Percentiles rank a stretch among this genome's conserved stretches.
These are phyloP conservation scores for Viola odorata DNA, from an alignment of 345 rosid genomes.

Conservation along the genomic window DNA sequence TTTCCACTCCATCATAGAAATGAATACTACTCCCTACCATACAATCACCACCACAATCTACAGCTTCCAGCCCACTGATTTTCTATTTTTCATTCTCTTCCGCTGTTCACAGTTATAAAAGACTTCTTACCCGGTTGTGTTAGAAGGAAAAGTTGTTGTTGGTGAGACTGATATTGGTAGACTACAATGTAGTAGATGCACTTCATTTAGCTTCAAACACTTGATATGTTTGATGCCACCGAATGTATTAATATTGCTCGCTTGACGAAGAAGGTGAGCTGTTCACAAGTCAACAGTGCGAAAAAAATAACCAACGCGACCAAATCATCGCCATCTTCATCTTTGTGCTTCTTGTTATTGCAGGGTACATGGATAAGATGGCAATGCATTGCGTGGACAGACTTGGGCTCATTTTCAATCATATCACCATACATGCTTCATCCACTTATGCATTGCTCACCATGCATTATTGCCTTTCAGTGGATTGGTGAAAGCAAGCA, in stretches of 20 bases:
- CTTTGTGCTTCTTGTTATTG: slow-evolving; percentile 3
- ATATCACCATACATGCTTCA: slow-evolving; percentile 32
- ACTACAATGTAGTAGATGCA: slow-evolving; percentile 69
- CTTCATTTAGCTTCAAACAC: slow-evolving; percentile 47
- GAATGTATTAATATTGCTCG: slow-evolving; percentile 32
- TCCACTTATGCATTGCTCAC: slow-evolving; percentile 22
- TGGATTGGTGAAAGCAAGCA: slow-evolving; percentile 15
- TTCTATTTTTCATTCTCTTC: too few species aligned
- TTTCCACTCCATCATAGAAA: too few species aligned
- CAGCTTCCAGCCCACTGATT: too few species aligned
- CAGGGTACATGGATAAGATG: slow-evolving; percentile 18
- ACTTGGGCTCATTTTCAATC: slow-evolving; percentile 28
- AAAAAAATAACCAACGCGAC: not conserved
- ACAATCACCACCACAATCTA: too few species aligned
- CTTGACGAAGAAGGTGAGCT: slow-evolving; percentile 24
- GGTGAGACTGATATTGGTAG: too few species aligned
- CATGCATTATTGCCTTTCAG: slow-evolving; percentile 22
- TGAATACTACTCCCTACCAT: too few species aligned
- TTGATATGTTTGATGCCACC: slow-evolving; percentile 41
- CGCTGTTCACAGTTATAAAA: too few species aligned
- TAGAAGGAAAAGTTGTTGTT: slow-evolving; percentile 81
- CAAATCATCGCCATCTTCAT: not conserved
- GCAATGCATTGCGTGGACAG: slow-evolving; percentile 29
- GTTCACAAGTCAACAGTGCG: not conserved
- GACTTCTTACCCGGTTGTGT: slow-evolving; percentile 20